These are phyloP conservation scores for Fraxinus ornus DNA, from an alignment of 305 asterid species.

Conservation along the genomic window DNA sequence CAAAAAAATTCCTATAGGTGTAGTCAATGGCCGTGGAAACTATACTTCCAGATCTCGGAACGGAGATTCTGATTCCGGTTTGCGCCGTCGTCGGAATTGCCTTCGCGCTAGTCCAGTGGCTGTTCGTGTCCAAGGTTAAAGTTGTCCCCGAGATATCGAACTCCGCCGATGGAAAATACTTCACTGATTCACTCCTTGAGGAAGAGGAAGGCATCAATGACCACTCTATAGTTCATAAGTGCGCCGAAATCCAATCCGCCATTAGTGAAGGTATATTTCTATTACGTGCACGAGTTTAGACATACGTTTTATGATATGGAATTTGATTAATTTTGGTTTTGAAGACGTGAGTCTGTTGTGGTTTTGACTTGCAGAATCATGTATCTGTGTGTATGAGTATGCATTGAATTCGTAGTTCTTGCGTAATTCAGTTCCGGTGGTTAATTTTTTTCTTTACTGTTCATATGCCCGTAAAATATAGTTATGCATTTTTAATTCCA, in stretches of 20 bases:
- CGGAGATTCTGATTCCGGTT: constrained; percentile 43
- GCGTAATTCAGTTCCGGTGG: neutral
- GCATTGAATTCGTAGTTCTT: neutral
- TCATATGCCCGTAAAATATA: neutral
- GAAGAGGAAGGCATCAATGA: constrained; percentile 56
- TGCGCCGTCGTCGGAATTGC: constrained; percentile 43
- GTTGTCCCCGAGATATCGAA: constrained; percentile 24
- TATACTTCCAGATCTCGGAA: constrained; percentile 39
- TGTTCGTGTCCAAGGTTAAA: constrained; percentile 40
- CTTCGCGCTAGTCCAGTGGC: constrained; percentile 46
- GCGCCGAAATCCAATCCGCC: constrained; percentile 66
- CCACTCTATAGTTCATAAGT: constrained; percentile 44
- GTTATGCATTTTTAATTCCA: neutral
- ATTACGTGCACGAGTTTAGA: neutral
- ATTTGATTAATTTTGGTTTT: neutral
- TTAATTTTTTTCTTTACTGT: neutral
- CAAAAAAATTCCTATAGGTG: neutral
- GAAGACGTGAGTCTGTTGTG: neutral
- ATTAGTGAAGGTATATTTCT: constrained; percentile 53
- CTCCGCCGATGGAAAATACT: constrained; percentile 29
- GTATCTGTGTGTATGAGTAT: neutral
- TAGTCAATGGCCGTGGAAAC: constrained; percentile 6
- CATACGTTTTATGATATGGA: neutral
- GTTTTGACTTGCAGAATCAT: neutral
- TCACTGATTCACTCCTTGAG: constrained; percentile 34